phyloP scores from a whole-genome alignment of 495 filamentous ascomycete species.

The Terfezia boudieri region DNA sequence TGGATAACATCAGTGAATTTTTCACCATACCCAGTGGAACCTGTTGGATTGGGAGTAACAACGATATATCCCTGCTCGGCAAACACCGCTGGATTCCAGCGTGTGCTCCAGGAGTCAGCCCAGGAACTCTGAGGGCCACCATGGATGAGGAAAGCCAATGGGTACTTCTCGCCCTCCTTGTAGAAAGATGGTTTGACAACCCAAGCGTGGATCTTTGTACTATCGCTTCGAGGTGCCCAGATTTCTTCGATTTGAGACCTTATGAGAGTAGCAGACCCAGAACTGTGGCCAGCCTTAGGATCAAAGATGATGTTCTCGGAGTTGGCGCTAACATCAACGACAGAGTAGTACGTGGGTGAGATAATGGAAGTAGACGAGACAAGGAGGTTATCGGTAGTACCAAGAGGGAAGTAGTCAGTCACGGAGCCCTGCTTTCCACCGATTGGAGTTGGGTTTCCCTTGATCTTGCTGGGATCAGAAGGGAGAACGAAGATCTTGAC shows the following conservation, averaged over 20 bases:
- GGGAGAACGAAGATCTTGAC: constrained; percentile 42
- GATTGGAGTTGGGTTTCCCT: constrained; percentile 32
- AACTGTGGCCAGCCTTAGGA: constrained; percentile 31
- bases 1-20: constrained; percentile 53
- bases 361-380: constrained; percentile 42
- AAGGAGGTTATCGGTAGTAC: constrained; percentile 31
- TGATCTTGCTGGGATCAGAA: constrained; percentile 26
- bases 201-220: constrained; percentile 49
- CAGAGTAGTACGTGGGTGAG: constrained; percentile 11
- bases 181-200: constrained; percentile 67
- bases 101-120: constrained; percentile 61
- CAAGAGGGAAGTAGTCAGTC: constrained; percentile 31
- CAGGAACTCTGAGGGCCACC: constrained; percentile 76
- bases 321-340: constrained; percentile 28
- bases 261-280: constrained; percentile 44
- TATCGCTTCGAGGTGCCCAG: constrained; percentile 41
- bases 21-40: constrained; percentile 70
- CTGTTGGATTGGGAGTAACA: constrained; percentile 72
- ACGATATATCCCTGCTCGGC: constrained; percentile 83
- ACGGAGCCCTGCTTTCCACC: constrained; percentile 37
- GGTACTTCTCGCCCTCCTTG: constrained; percentile 49
- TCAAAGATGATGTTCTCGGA: constrained; percentile 46
- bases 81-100: constrained; percentile 83
- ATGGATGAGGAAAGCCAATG: constrained; percentile 64
- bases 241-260: constrained; percentile 41